Conservation (phyloP, 805 yeast genomes). For the Cyberlindnera veronae region DNA sequence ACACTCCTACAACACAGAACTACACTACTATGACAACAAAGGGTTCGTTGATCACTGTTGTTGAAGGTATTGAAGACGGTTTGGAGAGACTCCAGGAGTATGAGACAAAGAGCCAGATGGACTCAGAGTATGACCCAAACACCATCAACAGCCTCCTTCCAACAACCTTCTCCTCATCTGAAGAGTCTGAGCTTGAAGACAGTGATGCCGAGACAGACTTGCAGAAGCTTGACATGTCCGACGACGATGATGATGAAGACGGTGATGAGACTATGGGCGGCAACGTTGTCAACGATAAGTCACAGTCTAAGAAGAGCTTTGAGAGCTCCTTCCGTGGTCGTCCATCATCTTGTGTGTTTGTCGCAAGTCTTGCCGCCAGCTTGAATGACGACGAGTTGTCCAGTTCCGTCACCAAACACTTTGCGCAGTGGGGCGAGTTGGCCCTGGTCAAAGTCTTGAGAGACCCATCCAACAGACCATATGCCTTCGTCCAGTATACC, state of each 20-base stretch:
- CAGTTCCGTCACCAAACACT: conserved; percentile 63
- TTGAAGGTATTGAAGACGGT: conserved; percentile 12
- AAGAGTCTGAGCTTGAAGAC: conserved; percentile 24
- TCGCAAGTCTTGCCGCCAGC: conserved; percentile 71
- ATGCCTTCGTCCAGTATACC: conserved; percentile 87
- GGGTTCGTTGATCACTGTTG: conserved; percentile 13
- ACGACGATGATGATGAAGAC: conserved; percentile 10
- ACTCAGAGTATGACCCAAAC: conserved; percentile 10
- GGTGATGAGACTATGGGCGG: conserved; percentile 13
- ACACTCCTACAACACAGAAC: neutral
- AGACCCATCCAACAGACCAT: conserved; percentile 80
- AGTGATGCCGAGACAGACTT: conserved; percentile 20
- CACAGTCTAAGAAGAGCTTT: conserved; percentile 18
- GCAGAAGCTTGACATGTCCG: conserved; percentile 17
- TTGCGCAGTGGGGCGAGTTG: conserved; percentile 66
- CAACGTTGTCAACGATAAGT: conserved; percentile 9
- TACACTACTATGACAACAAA: conserved; percentile 12
- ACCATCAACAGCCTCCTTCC: conserved; percentile 20
- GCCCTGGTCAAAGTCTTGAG: conserved; percentile 77
- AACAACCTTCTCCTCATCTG: conserved; percentile 23
- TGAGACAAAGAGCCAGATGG: conserved; percentile 10
- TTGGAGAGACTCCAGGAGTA: conserved; percentile 8
- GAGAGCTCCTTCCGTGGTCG: conserved; percentile 42
- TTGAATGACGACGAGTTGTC: conserved; percentile 69
- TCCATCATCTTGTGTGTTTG: conserved; percentile 87